Conservation (phyloP, 805 yeast genomes). For the Kurtzmaniella cleridarum region DNA sequence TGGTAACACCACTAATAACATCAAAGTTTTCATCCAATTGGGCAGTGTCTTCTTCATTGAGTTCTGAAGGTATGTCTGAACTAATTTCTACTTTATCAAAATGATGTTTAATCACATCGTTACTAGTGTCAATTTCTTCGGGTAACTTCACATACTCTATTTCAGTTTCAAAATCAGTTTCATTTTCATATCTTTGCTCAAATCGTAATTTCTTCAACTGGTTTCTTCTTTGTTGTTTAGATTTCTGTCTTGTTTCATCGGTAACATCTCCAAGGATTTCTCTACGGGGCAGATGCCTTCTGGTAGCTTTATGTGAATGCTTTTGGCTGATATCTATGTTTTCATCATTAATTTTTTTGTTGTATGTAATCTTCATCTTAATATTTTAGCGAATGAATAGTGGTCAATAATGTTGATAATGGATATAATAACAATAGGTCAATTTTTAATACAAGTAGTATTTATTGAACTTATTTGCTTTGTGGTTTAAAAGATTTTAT, state of each 20-base stretch:
- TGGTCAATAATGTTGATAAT: no score
- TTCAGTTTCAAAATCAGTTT: conserved; percentile 11
- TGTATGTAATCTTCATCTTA: no score
- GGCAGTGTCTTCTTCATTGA: neutral
- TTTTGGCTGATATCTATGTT: conserved; percentile 9
- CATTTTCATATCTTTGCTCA: conserved; percentile 12
- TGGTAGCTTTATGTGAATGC: neutral
- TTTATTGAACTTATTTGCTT: no score
- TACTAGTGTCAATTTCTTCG: conserved; percentile 9
- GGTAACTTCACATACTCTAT: conserved; percentile 8
- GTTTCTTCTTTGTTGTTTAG: neutral
- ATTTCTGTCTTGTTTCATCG: conserved; percentile 5
- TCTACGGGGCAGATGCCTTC: conserved; percentile 10
- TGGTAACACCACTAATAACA: no score
- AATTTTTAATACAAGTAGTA: no score
- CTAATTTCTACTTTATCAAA: conserved; percentile 1
- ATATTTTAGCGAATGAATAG: no score
- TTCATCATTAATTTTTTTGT: conserved; percentile 11
- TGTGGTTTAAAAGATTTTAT: no score
- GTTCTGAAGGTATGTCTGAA: neutral
- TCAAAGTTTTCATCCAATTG: conserved; percentile 1
- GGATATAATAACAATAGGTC: no score
- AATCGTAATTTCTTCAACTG: conserved; percentile 15
- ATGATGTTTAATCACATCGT: conserved; percentile 6
- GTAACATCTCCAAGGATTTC: conserved; percentile 28